A percentile compares a stretch with the other conserved stretches of the same genome.
phyloP scores from a whole-genome alignment of 768 basidiomycete genomes.

The Lactifluus echinatus region DNA sequence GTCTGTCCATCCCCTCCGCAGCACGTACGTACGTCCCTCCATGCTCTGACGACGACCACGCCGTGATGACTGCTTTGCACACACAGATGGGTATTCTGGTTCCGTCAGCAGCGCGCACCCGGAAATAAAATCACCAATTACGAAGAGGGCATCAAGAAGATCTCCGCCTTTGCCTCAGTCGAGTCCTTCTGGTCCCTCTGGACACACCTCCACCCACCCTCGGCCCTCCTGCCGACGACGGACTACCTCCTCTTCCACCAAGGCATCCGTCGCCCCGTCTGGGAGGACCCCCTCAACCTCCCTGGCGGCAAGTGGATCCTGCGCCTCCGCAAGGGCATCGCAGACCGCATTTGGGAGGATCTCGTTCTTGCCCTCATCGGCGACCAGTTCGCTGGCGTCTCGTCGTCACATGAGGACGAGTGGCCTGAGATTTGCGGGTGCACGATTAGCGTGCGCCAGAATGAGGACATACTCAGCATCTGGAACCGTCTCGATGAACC shows the following conservation, averaged over 20 bases:
- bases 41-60: not conserved
- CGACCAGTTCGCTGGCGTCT: slow-evolving; percentile 78
- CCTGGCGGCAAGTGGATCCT: slow-evolving; percentile 94
- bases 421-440: slow-evolving; percentile 89
- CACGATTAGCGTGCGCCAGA: slow-evolving; percentile 87
- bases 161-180: slow-evolving; percentile 87
- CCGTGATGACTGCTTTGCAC: not conserved
- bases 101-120: slow-evolving; percentile 81
- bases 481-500: slow-evolving; percentile 86
- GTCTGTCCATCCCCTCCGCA: slow-evolving; percentile 66
- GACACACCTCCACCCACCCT: slow-evolving; percentile 85
- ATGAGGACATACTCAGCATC: slow-evolving; percentile 87
- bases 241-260: slow-evolving; percentile 91
- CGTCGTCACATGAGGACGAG: slow-evolving; percentile 36
- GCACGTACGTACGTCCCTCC: slow-evolving; percentile 74
- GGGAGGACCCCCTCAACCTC: slow-evolving; percentile 90
- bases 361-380: slow-evolving; percentile 81
- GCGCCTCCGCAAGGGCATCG: slow-evolving; percentile 82
- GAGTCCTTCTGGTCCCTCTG: slow-evolving; percentile 95
- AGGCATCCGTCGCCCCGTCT: slow-evolving; percentile 79
- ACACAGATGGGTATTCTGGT: slow-evolving; percentile 86
- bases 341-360: slow-evolving; percentile 89
- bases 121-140: slow-evolving; percentile 87
- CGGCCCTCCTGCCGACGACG: slow-evolving; percentile 76
- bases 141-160: slow-evolving; percentile 91